Evolutionary conservation across 108 stramenopile genomes (phyloP).

Genomic region (Schizochytrium sp.): DNA sequence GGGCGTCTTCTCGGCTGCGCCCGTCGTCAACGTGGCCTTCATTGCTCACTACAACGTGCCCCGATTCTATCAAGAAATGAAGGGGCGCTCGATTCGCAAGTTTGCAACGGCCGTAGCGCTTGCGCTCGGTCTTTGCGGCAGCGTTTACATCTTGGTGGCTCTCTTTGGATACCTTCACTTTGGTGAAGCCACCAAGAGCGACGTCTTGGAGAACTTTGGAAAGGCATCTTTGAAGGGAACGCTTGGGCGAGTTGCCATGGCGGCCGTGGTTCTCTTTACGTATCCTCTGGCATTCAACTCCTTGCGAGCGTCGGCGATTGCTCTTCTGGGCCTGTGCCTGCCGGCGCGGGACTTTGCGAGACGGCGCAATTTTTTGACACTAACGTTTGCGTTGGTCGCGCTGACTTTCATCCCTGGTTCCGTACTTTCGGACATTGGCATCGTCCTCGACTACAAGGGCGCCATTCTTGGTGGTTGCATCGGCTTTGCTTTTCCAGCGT

Average conservation of each 20-base stretch:
- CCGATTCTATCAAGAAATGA: neutral
- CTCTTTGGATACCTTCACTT: neutral
- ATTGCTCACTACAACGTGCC: slow-evolving; percentile 2
- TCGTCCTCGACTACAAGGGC: slow-evolving; percentile 17
- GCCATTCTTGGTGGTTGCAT: slow-evolving; percentile 6
- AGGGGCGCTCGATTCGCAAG: neutral
- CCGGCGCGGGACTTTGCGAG: neutral
- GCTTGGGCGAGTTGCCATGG: neutral
- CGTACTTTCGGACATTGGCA: neutral
- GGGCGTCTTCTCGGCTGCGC: neutral
- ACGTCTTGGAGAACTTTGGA: neutral
- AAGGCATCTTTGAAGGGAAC: neutral
- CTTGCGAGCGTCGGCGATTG: neutral
- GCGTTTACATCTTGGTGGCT: neutral
- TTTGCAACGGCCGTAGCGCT: neutral
- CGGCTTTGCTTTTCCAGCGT: neutral
- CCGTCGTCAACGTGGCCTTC: neutral
- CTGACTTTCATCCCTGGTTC: neutral
- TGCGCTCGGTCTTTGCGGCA: neutral
- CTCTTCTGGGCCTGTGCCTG: neutral
- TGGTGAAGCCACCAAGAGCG: neutral
- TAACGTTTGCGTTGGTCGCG: neutral
- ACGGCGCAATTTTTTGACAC: neutral
- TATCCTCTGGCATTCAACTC: neutral
- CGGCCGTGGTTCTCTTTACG: neutral